Evolutionary conservation across 371 early-diverging fungal species (phyloP).

Genomic region (Mortierella sp.): DNA sequence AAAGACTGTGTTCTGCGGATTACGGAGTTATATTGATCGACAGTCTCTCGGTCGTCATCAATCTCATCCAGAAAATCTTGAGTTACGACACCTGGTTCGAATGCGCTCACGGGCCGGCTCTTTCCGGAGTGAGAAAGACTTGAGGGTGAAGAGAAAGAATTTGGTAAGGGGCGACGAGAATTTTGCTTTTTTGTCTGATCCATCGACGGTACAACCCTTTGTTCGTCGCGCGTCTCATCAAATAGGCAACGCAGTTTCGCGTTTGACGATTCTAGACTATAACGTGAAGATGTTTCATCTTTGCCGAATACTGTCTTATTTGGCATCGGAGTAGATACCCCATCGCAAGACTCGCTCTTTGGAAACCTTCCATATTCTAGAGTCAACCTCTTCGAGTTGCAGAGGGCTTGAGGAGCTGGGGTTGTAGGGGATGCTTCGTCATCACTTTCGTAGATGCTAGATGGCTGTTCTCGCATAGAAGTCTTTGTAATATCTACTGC

Average conservation of each 20-base stretch:
- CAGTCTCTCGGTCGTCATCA: conserved; percentile 3
- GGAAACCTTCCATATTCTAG: background rate
- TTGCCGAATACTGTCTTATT: background rate
- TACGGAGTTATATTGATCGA: background rate
- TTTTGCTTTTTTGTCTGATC: background rate
- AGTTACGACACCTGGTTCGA: background rate
- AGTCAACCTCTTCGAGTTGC: background rate
- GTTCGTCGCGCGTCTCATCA: conserved; percentile 13
- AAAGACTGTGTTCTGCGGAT: conserved; percentile 32
- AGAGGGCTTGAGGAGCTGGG: conserved; percentile 5
- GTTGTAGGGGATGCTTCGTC: background rate
- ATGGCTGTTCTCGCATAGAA: conserved; percentile 24
- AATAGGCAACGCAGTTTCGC: conserved; percentile 21
- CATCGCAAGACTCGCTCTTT: background rate
- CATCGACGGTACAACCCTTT: background rate
- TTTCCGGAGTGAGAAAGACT: background rate
- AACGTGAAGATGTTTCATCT: background rate
- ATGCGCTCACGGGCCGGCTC: conserved; percentile 32
- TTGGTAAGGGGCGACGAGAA: conserved; percentile 4
- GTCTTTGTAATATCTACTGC: conserved; percentile 27
- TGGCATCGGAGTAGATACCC: background rate
- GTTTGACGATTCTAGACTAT: background rate
- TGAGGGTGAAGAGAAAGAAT: conserved; percentile 14
- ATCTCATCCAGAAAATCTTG: background rate
- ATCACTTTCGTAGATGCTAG: conserved; percentile 11